Percentiles rank a stretch among this genome's conserved stretches.
Conservation (phyloP, 2,329 filamentous ascomycete species). For the Ambrosiella xylebori region DNA sequence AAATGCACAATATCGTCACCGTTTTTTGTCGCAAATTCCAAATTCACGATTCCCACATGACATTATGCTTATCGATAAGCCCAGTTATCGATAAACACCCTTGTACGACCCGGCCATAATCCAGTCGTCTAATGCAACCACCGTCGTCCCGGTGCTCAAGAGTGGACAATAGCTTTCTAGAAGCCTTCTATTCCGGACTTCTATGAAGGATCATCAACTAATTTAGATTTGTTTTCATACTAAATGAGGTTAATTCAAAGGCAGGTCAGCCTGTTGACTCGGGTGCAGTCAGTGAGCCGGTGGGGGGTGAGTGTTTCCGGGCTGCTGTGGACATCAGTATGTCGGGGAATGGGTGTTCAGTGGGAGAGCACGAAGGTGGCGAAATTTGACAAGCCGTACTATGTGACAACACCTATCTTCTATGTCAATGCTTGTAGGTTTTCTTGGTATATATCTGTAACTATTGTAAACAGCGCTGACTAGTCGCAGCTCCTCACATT, state of each 20-base stretch:
- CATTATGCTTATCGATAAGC: background rate
- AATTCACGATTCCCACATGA: background rate
- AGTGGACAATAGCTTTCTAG: background rate
- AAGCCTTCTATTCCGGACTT: background rate
- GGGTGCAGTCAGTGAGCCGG: background rate
- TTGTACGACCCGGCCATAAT: background rate
- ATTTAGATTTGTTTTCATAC: too few species aligned
- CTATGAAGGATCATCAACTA: background rate
- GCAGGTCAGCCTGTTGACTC: background rate
- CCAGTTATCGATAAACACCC: background rate
- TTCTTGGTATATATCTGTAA: background rate
- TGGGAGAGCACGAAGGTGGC: background rate
- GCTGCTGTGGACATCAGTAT: background rate
- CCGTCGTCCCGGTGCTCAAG: background rate
- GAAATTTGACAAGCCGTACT: slow-evolving; percentile 43
- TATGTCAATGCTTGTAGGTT: slow-evolving; percentile 81
- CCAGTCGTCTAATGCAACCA: background rate
- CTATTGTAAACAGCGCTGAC: slow-evolving; percentile 15
- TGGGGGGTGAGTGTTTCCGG: background rate
- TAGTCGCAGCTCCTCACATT: slow-evolving; percentile 60
- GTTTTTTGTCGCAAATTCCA: background rate
- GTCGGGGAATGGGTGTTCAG: background rate
- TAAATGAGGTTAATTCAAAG: background rate
- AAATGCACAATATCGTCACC: too few species aligned
- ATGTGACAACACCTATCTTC: slow-evolving; percentile 93